Base-by-base conservation (phyloP, 2,329 filamentous ascomycete species). In the Trichoderma atrobrunneum region DNA sequence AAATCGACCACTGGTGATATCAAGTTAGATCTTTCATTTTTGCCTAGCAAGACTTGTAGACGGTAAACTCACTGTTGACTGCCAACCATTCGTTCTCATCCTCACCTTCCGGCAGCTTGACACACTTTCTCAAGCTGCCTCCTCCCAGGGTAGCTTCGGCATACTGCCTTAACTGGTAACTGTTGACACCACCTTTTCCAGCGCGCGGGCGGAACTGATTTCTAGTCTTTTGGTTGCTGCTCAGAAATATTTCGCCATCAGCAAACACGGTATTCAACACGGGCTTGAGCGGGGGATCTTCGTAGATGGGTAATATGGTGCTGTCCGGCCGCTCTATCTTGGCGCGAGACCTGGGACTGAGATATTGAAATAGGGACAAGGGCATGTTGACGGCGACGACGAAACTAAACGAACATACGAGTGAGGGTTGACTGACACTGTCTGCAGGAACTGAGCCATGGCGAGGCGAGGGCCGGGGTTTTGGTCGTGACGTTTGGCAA, bases 81-180 rank as follows among this genome's bases (percentile, higher is more conserved):
- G 96, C 96, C 74, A 99, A 84, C 96, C 96, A 99, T 83, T 99
- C 96, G 80, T 98, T 97, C 84, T 97, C 88, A 80, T 99, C 96
- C 81, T 99, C 96, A 72, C 97, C 96, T 80, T 99, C 97, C 16
- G 97, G 96, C 74, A 99, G 86, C 86, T 95, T 97, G 76, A 99
- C 96, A 32, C 97, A 94, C 85, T 99, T 98, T 78, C 94, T 90
- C 83, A 99, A 84, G 83, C 95, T 98, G 63, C 96, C 96, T 77
- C 94, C 97, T 43, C 96, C 96, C 48, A 99, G 87, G 12, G 96
- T 99, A 60, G 97, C 96, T 82, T 99, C 97, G 67, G 96, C 96
- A 87, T 98, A 99, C 82, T 99, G 96, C 82, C 96, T 92, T 77
- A 99, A 87, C 84, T 98, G 96, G 85, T 97, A 97, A 88, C 87